Percentiles rank a stretch among this genome's conserved stretches.
These are phyloP conservation scores for Phytopythium cucurbitacearum DNA, from an alignment of 352 stramenopile species.

Conservation along the genomic window DNA sequence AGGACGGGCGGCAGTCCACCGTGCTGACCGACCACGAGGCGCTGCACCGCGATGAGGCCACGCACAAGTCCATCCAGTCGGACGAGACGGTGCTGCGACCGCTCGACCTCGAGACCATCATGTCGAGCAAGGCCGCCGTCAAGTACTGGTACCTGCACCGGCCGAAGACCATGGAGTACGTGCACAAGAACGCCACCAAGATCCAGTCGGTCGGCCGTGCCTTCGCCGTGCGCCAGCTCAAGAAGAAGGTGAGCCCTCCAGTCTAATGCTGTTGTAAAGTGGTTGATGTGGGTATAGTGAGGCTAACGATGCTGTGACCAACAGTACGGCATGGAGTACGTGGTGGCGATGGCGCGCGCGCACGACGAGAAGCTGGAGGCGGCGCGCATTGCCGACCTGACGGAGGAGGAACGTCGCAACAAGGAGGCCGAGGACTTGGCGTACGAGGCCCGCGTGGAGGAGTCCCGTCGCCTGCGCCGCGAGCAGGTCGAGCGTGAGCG, in stretches of 20 bases:
- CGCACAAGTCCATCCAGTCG: slow-evolving; percentile 76
- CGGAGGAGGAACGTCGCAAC: slow-evolving; percentile 45
- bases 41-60: slow-evolving; percentile 72
- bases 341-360: slow-evolving; percentile 64
- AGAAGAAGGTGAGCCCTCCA: slow-evolving; percentile 30
- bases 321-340: slow-evolving; percentile 70
- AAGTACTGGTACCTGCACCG: slow-evolving; percentile 89
- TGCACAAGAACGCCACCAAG: slow-evolving; percentile 87
- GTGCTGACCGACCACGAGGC: slow-evolving; percentile 81
- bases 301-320: neutral
- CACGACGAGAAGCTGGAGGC: slow-evolving; percentile 63
- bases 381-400: slow-evolving; percentile 61
- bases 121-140: slow-evolving; percentile 82
- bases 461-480: slow-evolving; percentile 68
- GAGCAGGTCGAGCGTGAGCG: slow-evolving; percentile 72
- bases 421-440: slow-evolving; percentile 45
- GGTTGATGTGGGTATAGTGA: neutral
- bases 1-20: slow-evolving; percentile 63
- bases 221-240: slow-evolving; percentile 71
- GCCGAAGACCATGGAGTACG: slow-evolving; percentile 87
- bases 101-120: slow-evolving; percentile 84
- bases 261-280: neutral
- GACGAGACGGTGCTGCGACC: slow-evolving; percentile 74
- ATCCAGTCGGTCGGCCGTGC: slow-evolving; percentile 77
- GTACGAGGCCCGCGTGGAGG: slow-evolving; percentile 77